Evolutionary conservation across 2,329 filamentous ascomycete species (phyloP), one percentile per base, ranked within the genome.

Genomic region (Stachybotrys elegans): DNA sequence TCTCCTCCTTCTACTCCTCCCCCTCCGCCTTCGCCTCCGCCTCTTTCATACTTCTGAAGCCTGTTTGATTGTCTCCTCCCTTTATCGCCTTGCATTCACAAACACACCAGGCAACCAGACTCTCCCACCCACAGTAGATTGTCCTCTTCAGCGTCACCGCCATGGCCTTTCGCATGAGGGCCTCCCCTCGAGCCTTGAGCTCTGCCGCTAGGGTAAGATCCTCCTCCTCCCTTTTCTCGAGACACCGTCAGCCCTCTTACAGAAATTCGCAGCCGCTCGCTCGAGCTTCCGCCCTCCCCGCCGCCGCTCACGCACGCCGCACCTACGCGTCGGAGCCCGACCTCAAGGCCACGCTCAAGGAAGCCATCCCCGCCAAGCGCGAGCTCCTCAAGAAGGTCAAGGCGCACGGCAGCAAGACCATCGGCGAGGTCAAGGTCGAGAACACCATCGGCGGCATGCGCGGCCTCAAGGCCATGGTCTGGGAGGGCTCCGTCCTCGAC

Each of bases 401-500:
- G 74, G 80, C 84, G 46, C 82, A 92, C 64, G 78, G 81, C 42
- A 80, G 84, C 58, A 93, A 91, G 68, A 83, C 84, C 48, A 84
- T 97, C 57, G 92, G 92, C 45, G 88, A 95, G 58, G 83, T 97
- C 68, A 95, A 92, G 75, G 81, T 97, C 37, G 88, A 92, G 69
- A 95, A 93, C 70, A 88, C 88, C 19, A 81, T 97, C 56, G 93
- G 93, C 57, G 93, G 93, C 60, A 97, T 97, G 93, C 87, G 91
- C 68, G 92, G 92, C 31, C 80, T 98, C 55, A 96, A 95, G 72
- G 88, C 91, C 55, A 96, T 98, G 90, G 80, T 98, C 43, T 98
- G 93, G 93, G 93, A 98, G 70, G 93, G 93, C 38, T 96, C 91
- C 11, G 92, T 97, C 20, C 83, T 98, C 40, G 93, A 98, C 62